phyloP scores from a whole-genome alignment of 192 early-diverging fungal genomes.

The Backusella australiensis region DNA sequence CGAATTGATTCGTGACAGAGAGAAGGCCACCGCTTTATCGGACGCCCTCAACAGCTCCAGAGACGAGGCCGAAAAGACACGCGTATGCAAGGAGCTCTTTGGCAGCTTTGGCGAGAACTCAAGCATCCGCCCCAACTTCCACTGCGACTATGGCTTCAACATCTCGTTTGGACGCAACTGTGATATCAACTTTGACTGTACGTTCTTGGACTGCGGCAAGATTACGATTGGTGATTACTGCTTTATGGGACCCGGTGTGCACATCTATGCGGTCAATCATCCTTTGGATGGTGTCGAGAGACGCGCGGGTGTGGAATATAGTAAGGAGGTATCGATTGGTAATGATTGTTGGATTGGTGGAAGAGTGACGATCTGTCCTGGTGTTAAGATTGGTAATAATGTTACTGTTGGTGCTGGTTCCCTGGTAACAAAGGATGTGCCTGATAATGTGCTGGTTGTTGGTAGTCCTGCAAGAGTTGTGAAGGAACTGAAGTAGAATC shows the following conservation, averaged over 20 bases:
- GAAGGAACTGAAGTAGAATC: slow-evolving; percentile 26
- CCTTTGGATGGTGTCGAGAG: slow-evolving; percentile 60
- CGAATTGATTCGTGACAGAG: slow-evolving; percentile 41
- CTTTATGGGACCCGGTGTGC: slow-evolving; percentile 75
- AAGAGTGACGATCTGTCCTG: slow-evolving; percentile 72
- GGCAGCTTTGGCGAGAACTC: slow-evolving; percentile 56
- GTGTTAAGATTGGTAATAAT: slow-evolving; percentile 86
- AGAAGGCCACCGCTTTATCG: slow-evolving; percentile 22
- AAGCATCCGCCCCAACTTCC: slow-evolving; percentile 66
- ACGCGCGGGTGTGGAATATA: slow-evolving; percentile 38
- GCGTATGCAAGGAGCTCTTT: slow-evolving; percentile 45
- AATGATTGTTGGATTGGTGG: slow-evolving; percentile 91
- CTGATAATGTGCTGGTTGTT: slow-evolving; percentile 69
- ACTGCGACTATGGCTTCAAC: slow-evolving; percentile 79
- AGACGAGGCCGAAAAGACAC: slow-evolving; percentile 29
- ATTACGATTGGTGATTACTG: slow-evolving; percentile 76
- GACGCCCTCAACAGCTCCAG: slow-evolving; percentile 35
- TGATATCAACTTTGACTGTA: slow-evolving; percentile 76
- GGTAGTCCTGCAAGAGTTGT: slow-evolving; percentile 88
- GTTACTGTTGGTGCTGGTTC: slow-evolving; percentile 73
- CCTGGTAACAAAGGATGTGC: slow-evolving; percentile 89
- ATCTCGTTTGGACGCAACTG: slow-evolving; percentile 70
- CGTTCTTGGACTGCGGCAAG: slow-evolving; percentile 70
- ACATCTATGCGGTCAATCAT: slow-evolving; percentile 73
- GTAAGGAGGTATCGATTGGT: slow-evolving; percentile 66